A percentile compares a stretch with the other conserved stretches of the same genome.
phyloP scores from a whole-genome alignment of 768 basidiomycete species.

The Rhodosporidiobolus sp. region DNA sequence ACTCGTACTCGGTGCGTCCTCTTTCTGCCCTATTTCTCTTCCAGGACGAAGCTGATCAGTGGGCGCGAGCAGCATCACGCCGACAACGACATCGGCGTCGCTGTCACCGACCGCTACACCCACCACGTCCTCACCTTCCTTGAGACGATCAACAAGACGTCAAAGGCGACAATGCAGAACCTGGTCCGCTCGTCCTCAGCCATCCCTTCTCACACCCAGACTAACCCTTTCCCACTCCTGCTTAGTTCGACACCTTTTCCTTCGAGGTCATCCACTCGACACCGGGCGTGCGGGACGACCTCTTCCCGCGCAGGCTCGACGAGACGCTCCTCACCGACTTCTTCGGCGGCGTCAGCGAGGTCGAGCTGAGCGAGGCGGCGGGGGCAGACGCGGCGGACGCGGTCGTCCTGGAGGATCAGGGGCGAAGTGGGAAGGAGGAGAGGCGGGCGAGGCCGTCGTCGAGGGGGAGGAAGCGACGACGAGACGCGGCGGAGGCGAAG shows the following conservation, averaged over 20 bases:
- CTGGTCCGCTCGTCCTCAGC: slow-evolving; percentile 22
- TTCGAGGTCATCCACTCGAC: slow-evolving; percentile 71
- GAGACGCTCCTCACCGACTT: slow-evolving; percentile 72
- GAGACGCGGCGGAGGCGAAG: neutral
- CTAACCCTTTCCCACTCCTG: neutral
- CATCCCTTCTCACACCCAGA: neutral
- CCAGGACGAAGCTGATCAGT: neutral
- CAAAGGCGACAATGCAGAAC: slow-evolving; percentile 54
- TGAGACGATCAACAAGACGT: slow-evolving; percentile 89
- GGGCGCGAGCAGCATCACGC: slow-evolving; percentile 69
- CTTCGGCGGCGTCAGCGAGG: slow-evolving; percentile 81
- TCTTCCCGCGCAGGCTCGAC: slow-evolving; percentile 66
- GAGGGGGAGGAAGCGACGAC: neutral
- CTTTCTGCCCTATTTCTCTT: neutral
- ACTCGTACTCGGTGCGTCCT: slow-evolving; percentile 78
- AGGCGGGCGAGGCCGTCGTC: too few relatives aligned
- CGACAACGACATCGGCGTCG: slow-evolving; percentile 89
- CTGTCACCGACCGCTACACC: slow-evolving; percentile 91
- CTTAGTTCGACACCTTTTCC: slow-evolving; percentile 76
- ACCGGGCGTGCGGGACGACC: slow-evolving; percentile 81
- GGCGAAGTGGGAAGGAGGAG: neutral
- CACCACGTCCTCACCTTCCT: slow-evolving; percentile 87
- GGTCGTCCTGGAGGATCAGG: neutral
- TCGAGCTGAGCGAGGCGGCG: slow-evolving; percentile 52
- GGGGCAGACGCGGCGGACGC: neutral